Conservation (phyloP, 2,329 filamentous ascomycete genomes). For the Fusarium penzigii region DNA sequence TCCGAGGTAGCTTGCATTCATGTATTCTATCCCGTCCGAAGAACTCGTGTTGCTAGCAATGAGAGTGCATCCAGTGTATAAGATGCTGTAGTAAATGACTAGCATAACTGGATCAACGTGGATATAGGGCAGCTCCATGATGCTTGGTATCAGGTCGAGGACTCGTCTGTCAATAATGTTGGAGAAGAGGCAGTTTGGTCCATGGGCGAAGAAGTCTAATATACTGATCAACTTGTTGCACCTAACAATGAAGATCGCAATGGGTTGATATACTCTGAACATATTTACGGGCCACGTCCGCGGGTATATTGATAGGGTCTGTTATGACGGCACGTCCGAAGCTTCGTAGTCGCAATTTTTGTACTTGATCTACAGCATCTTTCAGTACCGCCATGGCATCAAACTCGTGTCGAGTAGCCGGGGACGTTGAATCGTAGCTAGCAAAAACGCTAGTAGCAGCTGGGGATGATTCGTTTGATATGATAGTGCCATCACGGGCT, state of each 20-base stretch:
- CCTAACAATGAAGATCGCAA: not conserved
- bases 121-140: slow-evolving; percentile 30
- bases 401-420: slow-evolving; percentile 9
- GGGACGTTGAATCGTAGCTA: slow-evolving; percentile 6
- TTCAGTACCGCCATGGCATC: slow-evolving; percentile 31
- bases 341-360: slow-evolving; percentile 24
- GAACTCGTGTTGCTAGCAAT: slow-evolving; percentile 21
- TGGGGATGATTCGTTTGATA: slow-evolving; percentile 18
- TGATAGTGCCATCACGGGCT: slow-evolving; percentile 12
- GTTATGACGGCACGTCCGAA: slow-evolving; percentile 25
- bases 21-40: slow-evolving; percentile 16
- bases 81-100: slow-evolving; percentile 33
- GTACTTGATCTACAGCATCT: slow-evolving; percentile 31
- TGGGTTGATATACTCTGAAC: slow-evolving; percentile 22
- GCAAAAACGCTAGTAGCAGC: slow-evolving; percentile 5
- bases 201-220: slow-evolving; percentile 31
- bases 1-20: slow-evolving; percentile 29
- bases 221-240: not conserved
- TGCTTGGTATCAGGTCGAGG: slow-evolving; percentile 33
- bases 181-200: slow-evolving; percentile 32
- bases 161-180: slow-evolving; percentile 28
- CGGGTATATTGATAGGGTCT: slow-evolving; percentile 26
- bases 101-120: slow-evolving; percentile 32
- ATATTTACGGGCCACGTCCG: slow-evolving; percentile 31
- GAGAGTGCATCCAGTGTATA: slow-evolving; percentile 30